Conservation (phyloP, 228 moss, liverwort and hornwort genomes). For the Sphagnum magellanicum region DNA sequence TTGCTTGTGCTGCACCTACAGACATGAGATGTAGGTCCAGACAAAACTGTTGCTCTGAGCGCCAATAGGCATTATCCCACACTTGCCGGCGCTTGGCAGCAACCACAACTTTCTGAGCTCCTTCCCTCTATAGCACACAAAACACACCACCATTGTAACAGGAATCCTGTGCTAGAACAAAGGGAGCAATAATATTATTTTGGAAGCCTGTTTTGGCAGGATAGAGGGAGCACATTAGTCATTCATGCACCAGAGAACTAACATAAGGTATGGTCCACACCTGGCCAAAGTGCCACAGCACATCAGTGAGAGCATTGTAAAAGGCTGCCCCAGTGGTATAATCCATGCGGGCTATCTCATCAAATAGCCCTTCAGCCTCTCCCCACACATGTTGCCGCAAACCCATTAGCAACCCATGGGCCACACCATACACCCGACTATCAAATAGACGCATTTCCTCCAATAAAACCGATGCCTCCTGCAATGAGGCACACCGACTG, state of each 20-base stretch:
- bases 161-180: too few species aligned
- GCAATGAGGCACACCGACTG: slow-evolving; percentile 89
- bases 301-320: slow-evolving; percentile 96
- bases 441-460: slow-evolving; percentile 96
- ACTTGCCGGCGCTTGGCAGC: slow-evolving; percentile 83
- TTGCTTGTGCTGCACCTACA: slow-evolving; percentile 94
- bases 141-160: too few species aligned
- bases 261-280: slow-evolving; percentile 14
- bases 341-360: slow-evolving; percentile 90
- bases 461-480: slow-evolving; percentile 82
- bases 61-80: slow-evolving; percentile 98
- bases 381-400: slow-evolving; percentile 62
- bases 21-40: slow-evolving; percentile 96
- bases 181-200: too few species aligned
- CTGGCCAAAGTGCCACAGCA: slow-evolving; percentile 98
- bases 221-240: too few species aligned
- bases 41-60: slow-evolving; percentile 92
- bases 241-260: too few species aligned
- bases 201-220: too few species aligned
- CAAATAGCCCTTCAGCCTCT: slow-evolving; percentile 67
- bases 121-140: slow-evolving; percentile 49
- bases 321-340: slow-evolving; percentile 95
- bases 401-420: slow-evolving; percentile 89
- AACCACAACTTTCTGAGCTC: slow-evolving; percentile 86
- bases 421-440: slow-evolving; percentile 93